Base-by-base conservation (phyloP, 2,329 filamentous ascomycete genomes). In the Pezicula radicicola region DNA sequence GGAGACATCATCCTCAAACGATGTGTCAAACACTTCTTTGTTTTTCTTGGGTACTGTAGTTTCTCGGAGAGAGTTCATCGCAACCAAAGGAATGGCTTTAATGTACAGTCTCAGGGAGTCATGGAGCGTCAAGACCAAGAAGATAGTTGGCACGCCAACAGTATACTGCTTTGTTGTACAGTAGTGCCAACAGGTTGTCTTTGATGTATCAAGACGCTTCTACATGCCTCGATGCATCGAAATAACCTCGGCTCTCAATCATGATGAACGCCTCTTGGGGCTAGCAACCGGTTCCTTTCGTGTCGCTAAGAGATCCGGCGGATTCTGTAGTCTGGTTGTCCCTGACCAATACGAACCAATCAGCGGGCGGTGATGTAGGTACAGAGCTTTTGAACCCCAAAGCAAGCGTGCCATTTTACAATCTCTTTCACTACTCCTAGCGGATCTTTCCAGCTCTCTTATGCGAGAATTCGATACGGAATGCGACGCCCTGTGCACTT, bases 161-260 rank as follows among this genome's bases (percentile, higher is more conserved):
- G n/a, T n/a, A n/a, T n/a, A n/a, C n/a, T n/a, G n/a, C n/a, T n/a
- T n/a, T n/a, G n/a, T n/a, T n/a, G n/a, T n/a, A n/a, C n/a, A n/a
- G n/a, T n/a, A n/a, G n/a, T n/a, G n/a, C n/a, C n/a, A n/a, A n/a
- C n/a, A n/a, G n/a, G n/a, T n/a, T n/a, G n/a, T n/a, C n/a, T 30
- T 16, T 33, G 45, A 28, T 37, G 28, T 6, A 21, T 3, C n/a
- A 28, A 9, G 21, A 13, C 6, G 15, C 4, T 5, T n/a, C 36
- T 39, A 39, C 36, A 39, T 39, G 83, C 0, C 89, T 79, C 36
- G 82, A 77, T 0, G 88, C 83, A 66, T 97, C 92, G 56, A 83
- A 96, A 64, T 91, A 96, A 1, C 88, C 85, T 3, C 85, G 79
- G 1, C 87, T 79, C 63, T 96, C 90, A 0, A 96, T 72, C 89